These are phyloP conservation scores for Pseudogymnoascus sp. DNA, from an alignment of 2,329 filamentous ascomycete species.

Conservation along the genomic window DNA sequence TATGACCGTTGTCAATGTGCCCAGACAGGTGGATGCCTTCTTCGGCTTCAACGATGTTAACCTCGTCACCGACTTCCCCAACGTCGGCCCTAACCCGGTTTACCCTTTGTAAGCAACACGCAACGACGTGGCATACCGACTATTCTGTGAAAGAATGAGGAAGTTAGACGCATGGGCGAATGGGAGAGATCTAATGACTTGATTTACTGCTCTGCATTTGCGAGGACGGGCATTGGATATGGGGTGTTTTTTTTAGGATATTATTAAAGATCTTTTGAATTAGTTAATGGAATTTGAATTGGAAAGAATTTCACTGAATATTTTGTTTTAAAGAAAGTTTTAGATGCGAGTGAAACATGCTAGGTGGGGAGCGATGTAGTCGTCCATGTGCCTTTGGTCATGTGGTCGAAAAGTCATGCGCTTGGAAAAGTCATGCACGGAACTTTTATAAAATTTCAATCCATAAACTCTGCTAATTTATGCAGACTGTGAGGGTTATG, in stretches of 20 bases:
- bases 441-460: neutral
- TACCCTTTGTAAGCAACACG: neutral
- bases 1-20: conserved; percentile 9
- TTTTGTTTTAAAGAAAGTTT: neutral
- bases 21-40: neutral
- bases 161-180: neutral
- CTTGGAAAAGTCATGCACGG: neutral
- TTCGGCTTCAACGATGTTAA: conserved; percentile 12
- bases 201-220: conserved; percentile 6
- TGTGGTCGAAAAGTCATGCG: neutral
- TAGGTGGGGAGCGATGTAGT: neutral
- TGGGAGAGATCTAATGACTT: neutral
- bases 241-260: neutral
- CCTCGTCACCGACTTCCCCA: neutral
- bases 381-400: neutral
- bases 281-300: neutral
- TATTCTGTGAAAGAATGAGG: neutral
- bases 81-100: neutral
- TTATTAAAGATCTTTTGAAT: neutral
- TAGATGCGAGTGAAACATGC: neutral
- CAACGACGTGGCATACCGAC: neutral
- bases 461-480: neutral
- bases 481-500: neutral
- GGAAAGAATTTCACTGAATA: too few species aligned
- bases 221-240: neutral